Evolutionary conservation across 1,284 basidiomycete genomes (phyloP), one percentile per base, ranked within the genome.

Genomic region (Singerocomus rubriflavus): DNA sequence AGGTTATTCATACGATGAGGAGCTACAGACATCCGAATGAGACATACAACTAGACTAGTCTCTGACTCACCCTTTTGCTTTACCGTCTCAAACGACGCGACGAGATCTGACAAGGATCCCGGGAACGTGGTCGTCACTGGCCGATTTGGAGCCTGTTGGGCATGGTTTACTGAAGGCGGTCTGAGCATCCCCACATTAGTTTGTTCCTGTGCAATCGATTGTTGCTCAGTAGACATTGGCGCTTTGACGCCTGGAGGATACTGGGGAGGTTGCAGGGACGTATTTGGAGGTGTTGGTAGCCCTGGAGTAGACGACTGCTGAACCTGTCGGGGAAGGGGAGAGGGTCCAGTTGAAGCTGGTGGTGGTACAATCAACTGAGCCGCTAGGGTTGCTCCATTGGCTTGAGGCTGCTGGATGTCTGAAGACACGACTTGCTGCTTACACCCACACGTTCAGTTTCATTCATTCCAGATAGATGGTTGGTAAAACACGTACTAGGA

Each of bases 1-100:
- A 91, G 73, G 67, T 93, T 90, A 45, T 86, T 85, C 74, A 93
- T 86, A 31, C 91, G 84, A 65, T 90, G 79, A 33, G 88, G 82
- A 56, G 92, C 91, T 93, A 63, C 30, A 46, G 38, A 55, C 38
- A 6, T 51, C 50, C 47, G 32, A 32, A 29, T 43, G 27, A 51
- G 11, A 44, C 14, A n/a, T 21, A 45, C 40, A 31, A 17, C 6
- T 46, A 42, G 30, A 10, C 16, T 10, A 45, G 38, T 21, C 26
- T 38, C 48, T 17, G 35, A 73, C 79, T 55, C 60, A 92, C 92
- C 92, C 69, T 96, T 94, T 73, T 95, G 93, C 72, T 96, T 99
- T 56, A 93, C 93, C 43, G 82, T 89, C 73, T 98, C 96, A 66
- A 98, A 99, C 42, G 92, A 95, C 31, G 89, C 84, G 37, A 98